Base-by-base conservation (phyloP, 148 eudicot genomes). In the Pouteria glomerata region DNA sequence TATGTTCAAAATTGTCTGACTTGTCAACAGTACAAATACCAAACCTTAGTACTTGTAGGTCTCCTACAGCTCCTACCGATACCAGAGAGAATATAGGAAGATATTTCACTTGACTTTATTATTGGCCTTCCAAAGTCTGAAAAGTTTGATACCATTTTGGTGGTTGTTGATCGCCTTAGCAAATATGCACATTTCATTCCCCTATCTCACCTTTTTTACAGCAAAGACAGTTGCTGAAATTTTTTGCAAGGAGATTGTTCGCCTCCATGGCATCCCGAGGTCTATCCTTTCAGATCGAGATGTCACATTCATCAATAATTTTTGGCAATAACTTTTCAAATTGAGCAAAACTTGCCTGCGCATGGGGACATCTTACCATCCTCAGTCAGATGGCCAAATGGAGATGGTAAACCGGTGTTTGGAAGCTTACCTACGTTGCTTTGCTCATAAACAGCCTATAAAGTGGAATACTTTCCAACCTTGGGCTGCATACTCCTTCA, bases 401-500 rank as follows among this genome's bases (percentile, higher is more conserved):
- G n/a, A n/a, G 53, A 15, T 27, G 56, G 24, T 24, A 29, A 66
- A 44, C 52, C 56, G 31, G 3, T 41, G 70, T 4, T 19, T 66
- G 16, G 56, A 66, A 16, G 19, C 70, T 1, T 66, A 66, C 55
- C 5, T 66, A n/a, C 29, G 56, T 1, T 66, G 70, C 6, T 42
- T 44, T 24, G 18, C 34, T 14, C 19, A n/a, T 21, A 55, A 44
- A 15, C 51, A 4, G 8, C 70, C 70, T 3, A 41, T 21, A 4
- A 24, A 19, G n/a, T 66, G 70, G 70, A 47, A 10, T 3, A 16
- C 8, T 1, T 66, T 42, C 31, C 33, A 42, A 0, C 70, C 70
- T 3, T 66, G 33, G 70, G 70, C 70, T 16, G 56, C 42, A 37
- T 45, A 6, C 19, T 66, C 31, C 12, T 66, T 41, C n/a, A 66